Base-by-base conservation (phyloP, 768 basidiomycete genomes). In the Boletellus emodensis region DNA sequence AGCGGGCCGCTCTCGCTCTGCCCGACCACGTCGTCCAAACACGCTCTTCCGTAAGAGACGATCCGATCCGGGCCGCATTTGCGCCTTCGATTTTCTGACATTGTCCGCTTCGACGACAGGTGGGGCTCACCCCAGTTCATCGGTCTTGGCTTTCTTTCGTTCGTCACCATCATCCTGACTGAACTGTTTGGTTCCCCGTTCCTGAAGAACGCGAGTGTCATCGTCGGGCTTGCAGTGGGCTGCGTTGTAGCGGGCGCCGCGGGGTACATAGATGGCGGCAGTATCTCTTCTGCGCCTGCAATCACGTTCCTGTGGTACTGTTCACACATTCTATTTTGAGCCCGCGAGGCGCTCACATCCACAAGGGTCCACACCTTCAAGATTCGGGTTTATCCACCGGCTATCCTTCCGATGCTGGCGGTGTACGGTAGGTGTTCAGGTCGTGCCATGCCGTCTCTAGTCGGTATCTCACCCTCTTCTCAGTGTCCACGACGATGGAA, bases 181-280 rank as follows among this genome's bases (percentile, higher is more conserved):
- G 90, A 94, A 63, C 67, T 92, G 17, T 89, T 91, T 55, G 91
- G 90, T 7, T 85, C 83, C 4, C 91, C 90, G 0, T 93, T 94
- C 73, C 67, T 94, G 61, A 86, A 87, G 69, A 91, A 90, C 58
- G 77, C 81, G 48, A 84, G 83, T 26, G 82, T 90, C 56, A 86
- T 91, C 46, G 77, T 89, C 18, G 87, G 88, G 0, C 72, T 91
- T 15, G 74, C 75, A 8, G 80, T 91, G 2, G 89, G 90, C 1
- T 89, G 87, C 52, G 89, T 91, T 49, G 88, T 91, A 2, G 80
- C 88, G 1, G 90, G 86, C 34, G 84, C 84, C 14, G 72, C 83
- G 2, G 90, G 90, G 0, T 92, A 93, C 59, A 85, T 92, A 22
- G 83, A 84, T 55, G 73, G 77, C 7, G 76, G 76, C 18, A 78